A percentile compares a stretch with the other conserved stretches of the same genome.
These are phyloP conservation scores for Clavispora carvajalis DNA, from an alignment of 805 yeast genomes.

Conservation along the genomic window DNA sequence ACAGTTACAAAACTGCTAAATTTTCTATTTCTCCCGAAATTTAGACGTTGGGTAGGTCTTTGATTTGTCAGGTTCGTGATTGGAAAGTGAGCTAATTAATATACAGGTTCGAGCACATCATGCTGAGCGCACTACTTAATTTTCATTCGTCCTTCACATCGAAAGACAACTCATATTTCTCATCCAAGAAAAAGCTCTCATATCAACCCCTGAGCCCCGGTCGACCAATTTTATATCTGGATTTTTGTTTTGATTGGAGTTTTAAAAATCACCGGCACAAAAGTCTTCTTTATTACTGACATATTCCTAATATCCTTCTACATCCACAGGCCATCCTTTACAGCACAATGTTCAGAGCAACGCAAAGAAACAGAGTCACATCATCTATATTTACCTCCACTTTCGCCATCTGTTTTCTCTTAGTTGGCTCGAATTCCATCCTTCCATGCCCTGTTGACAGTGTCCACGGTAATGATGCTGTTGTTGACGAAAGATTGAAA, in stretches of 20 bases:
- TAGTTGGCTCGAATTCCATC: constrained; percentile 51
- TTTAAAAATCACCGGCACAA: too few relatives aligned
- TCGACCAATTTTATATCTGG: too few relatives aligned
- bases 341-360: constrained; percentile 48
- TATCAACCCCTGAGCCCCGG: too few relatives aligned
- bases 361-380: constrained; percentile 51
- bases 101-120: constrained; percentile 1
- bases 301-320: not conserved
- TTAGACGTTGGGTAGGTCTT: not conserved
- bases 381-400: constrained; percentile 68
- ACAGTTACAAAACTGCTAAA: too few relatives aligned
- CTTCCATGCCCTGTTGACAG: constrained; percentile 41
- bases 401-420: constrained; percentile 58
- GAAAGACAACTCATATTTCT: not conserved
- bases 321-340: not conserved
- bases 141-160: not conserved
- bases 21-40: too few relatives aligned
- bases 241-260: too few relatives aligned
- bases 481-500: constrained; percentile 27
- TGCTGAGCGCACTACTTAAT: not conserved
- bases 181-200: too few relatives aligned
- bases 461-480: constrained; percentile 38
- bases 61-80: constrained; percentile 1
- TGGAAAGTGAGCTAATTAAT: constrained; percentile 2
- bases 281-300: too few relatives aligned